phyloP scores from a whole-genome alignment of 495 filamentous ascomycete genomes.

The Podospora conica region DNA sequence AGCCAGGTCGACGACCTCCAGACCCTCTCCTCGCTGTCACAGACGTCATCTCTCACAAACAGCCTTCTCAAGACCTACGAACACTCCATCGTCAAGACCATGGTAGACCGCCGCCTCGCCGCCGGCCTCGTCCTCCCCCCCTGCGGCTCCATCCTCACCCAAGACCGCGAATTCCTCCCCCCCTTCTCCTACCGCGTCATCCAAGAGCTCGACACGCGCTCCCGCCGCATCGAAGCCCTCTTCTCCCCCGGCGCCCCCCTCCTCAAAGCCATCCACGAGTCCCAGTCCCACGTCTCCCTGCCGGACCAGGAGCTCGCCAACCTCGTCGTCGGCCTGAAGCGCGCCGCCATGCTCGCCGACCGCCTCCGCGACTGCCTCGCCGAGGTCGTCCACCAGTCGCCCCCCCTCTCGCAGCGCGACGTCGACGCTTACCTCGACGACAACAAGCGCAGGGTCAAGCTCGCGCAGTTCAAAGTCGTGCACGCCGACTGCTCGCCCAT shows the following conservation, averaged over 20 bases:
- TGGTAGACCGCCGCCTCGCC: neutral
- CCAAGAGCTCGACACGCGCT: constrained; percentile 24
- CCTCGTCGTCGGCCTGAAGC: constrained; percentile 13
- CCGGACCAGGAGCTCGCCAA: neutral
- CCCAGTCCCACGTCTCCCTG: neutral
- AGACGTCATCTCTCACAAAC: constrained; percentile 16
- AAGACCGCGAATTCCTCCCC: constrained; percentile 10
- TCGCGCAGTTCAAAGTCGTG: constrained; percentile 18
- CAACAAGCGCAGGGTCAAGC: constrained; percentile 1
- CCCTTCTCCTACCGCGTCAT: constrained; percentile 17
- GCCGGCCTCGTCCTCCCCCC: constrained; percentile 5
- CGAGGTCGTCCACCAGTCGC: neutral
- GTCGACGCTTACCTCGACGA: neutral
- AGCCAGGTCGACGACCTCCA: constrained; percentile 17
- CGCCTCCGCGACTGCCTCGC: constrained; percentile 14
- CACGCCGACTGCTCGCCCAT: constrained; percentile 8
- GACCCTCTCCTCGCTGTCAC: constrained; percentile 14
- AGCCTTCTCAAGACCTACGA: constrained; percentile 17
- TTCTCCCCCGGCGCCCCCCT: constrained; percentile 6
- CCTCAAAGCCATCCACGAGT: neutral
- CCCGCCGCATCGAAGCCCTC: constrained; percentile 15
- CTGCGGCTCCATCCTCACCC: constrained; percentile 17
- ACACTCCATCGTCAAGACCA: constrained; percentile 15
- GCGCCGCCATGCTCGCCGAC: constrained; percentile 12
- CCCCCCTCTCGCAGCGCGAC: neutral